phyloP scores from a whole-genome alignment of 345 rosid species.

The Combretum micranthum region DNA sequence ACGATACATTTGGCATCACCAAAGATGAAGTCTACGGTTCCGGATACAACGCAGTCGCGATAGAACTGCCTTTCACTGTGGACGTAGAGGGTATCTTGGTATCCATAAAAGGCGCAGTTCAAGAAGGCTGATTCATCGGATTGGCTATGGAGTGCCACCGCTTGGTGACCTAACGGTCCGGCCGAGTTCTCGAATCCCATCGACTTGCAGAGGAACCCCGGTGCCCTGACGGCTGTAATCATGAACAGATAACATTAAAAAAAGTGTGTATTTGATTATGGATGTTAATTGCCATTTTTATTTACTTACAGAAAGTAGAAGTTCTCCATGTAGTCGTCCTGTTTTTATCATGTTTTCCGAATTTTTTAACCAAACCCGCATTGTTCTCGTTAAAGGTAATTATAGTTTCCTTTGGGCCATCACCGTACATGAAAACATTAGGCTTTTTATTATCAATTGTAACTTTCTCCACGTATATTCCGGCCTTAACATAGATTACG shows the following conservation, averaged over 20 bases:
- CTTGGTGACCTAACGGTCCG: conserved; percentile 60
- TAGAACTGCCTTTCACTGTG: conserved; percentile 57
- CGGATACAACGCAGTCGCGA: conserved; percentile 59
- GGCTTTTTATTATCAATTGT: conserved; percentile 14
- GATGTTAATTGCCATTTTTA: too few species aligned
- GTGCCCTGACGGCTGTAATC: conserved; percentile 41
- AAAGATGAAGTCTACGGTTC: conserved; percentile 76
- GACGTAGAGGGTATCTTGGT: conserved; percentile 60
- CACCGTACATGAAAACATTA: conserved; percentile 45
- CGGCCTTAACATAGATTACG: conserved; percentile 46
- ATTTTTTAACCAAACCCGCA: too few species aligned
- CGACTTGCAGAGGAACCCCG: conserved; percentile 51
- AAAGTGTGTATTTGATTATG: too few species aligned
- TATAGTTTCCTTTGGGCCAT: conserved; percentile 35
- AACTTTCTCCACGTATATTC: conserved; percentile 33
- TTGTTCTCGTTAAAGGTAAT: conserved; percentile 33
- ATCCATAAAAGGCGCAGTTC: conserved; percentile 61
- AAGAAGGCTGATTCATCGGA: conserved; percentile 43
- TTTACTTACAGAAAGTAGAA: conserved; percentile 37
- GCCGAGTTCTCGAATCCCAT: conserved; percentile 74
- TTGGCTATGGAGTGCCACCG: conserved; percentile 57
- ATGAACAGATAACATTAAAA: too few species aligned
- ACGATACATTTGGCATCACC: conserved; percentile 47
- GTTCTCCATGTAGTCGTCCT: conserved; percentile 19
- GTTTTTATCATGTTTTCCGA: too few species aligned